phyloP scores from a whole-genome alignment of 2,329 filamentous ascomycete species.

The Aspergillus bombycis region DNA sequence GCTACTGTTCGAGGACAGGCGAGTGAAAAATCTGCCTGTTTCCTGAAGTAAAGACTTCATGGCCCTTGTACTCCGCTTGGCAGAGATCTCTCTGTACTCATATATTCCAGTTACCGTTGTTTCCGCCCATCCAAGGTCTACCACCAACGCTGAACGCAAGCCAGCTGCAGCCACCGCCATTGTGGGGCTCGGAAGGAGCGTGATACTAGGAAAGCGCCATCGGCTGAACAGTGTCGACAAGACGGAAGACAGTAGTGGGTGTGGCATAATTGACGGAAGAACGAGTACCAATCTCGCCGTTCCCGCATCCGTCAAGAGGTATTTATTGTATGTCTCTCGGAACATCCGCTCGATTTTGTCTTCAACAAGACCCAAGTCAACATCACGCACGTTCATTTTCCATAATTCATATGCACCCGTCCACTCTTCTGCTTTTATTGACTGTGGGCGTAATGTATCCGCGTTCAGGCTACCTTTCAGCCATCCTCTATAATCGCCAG shows the following conservation, averaged over 20 bases:
- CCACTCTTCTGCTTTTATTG: conserved; percentile 43
- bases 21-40: conserved; percentile 56
- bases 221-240: conserved; percentile 78
- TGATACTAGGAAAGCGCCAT: conserved; percentile 79
- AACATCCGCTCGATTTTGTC: conserved; percentile 86
- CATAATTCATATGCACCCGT: conserved; percentile 69
- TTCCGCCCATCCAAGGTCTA: conserved; percentile 93
- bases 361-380: conserved; percentile 78
- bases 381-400: conserved; percentile 69
- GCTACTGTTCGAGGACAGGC: conserved; percentile 22
- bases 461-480: conserved; percentile 55
- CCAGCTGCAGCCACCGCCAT: conserved; percentile 78
- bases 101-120: conserved; percentile 84
- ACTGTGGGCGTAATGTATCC: conserved; percentile 41
- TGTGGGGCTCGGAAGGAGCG: conserved; percentile 75
- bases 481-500: conserved; percentile 81
- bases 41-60: conserved; percentile 72
- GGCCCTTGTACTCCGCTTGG: conserved; percentile 71
- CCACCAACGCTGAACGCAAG: conserved; percentile 78
- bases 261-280: conserved; percentile 75
- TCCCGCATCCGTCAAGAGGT: conserved; percentile 62
- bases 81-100: conserved; percentile 81
- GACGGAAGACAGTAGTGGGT: conserved; percentile 74
- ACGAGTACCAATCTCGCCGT: conserved; percentile 74
- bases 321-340: conserved; percentile 80